These are phyloP conservation scores for Phytophthora syringae DNA, from an alignment of 352 stramenopile genomes.

Conservation along the genomic window DNA sequence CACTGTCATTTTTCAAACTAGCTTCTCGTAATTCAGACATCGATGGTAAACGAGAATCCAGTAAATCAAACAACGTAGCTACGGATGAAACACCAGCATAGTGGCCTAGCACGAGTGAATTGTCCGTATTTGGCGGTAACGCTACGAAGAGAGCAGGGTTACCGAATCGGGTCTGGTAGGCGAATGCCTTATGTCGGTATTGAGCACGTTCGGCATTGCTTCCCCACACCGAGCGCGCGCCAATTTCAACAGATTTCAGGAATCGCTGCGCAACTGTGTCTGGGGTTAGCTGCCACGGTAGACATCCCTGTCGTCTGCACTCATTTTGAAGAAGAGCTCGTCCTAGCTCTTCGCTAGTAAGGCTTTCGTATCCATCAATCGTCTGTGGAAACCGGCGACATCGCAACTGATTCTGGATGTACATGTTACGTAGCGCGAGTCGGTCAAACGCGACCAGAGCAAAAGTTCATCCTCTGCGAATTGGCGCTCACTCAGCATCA, in stretches of 20 bases:
- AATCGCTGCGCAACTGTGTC: not conserved
- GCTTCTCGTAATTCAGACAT: not conserved
- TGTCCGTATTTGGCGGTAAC: not conserved
- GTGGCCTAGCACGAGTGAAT: not conserved
- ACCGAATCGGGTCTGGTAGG: not conserved
- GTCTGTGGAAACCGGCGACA: not conserved
- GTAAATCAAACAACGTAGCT: not conserved
- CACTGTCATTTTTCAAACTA: not conserved
- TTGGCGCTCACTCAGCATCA: conserved; percentile 2
- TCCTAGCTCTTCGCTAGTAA: not conserved
- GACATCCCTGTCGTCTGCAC: not conserved
- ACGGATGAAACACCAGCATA: not conserved
- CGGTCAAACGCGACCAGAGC: conserved; percentile 13
- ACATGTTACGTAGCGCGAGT: conserved; percentile 14
- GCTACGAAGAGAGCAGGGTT: conserved; percentile 6
- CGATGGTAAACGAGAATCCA: not conserved
- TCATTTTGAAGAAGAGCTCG: conserved; percentile 1
- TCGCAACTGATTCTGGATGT: not conserved
- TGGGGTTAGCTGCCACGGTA: not conserved
- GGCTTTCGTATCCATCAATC: conserved; percentile 2
- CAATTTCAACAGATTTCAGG: conserved; percentile 1
- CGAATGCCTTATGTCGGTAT: too few relatives aligned
- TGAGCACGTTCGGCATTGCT: not conserved
- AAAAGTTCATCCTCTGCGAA: conserved; percentile 27
- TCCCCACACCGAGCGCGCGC: not conserved